These are phyloP conservation scores for Kwoniella europaea DNA, from an alignment of 768 basidiomycete species.

Conservation along the genomic window DNA sequence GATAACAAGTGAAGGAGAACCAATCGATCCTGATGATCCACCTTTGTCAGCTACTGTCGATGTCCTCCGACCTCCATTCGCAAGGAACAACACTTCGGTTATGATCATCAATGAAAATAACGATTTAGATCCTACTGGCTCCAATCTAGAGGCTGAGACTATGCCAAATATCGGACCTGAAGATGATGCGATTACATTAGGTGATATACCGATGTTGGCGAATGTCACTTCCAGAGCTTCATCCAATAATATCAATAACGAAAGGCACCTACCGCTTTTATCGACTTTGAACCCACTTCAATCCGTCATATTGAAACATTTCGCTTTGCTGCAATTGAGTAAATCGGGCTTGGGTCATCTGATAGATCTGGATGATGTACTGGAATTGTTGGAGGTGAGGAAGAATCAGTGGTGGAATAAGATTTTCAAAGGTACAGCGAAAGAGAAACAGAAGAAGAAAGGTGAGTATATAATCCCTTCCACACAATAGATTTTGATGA, in stretches of 20 bases:
- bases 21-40: slow-evolving; percentile 24
- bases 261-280: slow-evolving; percentile 73
- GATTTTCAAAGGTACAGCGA: slow-evolving; percentile 83
- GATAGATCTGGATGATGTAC: slow-evolving; percentile 82
- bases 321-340: slow-evolving; percentile 78
- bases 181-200: slow-evolving; percentile 87
- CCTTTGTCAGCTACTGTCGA: slow-evolving; percentile 52
- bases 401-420: slow-evolving; percentile 96
- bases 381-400: slow-evolving; percentile 89
- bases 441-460: slow-evolving; percentile 72
- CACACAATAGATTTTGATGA: neutral
- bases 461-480: slow-evolving; percentile 62
- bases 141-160: slow-evolving; percentile 56
- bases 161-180: slow-evolving; percentile 48
- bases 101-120: slow-evolving; percentile 81
- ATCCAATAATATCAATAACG: slow-evolving; percentile 12
- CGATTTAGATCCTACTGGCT: slow-evolving; percentile 22
- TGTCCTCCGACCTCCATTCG: slow-evolving; percentile 70
- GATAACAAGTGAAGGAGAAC: slow-evolving; percentile 3
- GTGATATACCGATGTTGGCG: slow-evolving; percentile 90
- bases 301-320: slow-evolving; percentile 87
- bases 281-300: slow-evolving; percentile 84
- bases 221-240: slow-evolving; percentile 73
- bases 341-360: slow-evolving; percentile 73
- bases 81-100: slow-evolving; percentile 81